Evolutionary conservation across 306 rosid genomes (phyloP).

Genomic region (Trifolium dubium): DNA sequence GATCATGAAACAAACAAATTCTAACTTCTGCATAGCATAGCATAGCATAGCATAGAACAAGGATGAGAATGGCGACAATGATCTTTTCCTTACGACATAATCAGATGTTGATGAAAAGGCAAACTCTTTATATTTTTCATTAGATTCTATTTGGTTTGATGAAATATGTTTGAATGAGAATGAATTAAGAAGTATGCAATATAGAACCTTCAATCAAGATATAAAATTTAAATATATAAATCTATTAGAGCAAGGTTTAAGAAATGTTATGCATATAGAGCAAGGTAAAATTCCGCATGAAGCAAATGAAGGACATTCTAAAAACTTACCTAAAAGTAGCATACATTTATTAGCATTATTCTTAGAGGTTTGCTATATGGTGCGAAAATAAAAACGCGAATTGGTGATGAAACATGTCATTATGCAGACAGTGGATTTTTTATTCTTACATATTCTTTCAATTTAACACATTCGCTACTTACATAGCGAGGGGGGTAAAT

Average conservation of each 20-base stretch:
- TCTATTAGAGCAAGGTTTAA: slow-evolving; percentile 2
- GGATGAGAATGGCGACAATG: not conserved
- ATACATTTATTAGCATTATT: no score
- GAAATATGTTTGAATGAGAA: slow-evolving; percentile 12
- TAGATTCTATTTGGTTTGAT: not conserved
- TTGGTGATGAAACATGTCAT: no score
- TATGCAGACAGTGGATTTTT: no score
- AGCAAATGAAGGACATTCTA: not conserved
- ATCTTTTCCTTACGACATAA: not conserved
- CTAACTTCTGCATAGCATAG: not conserved
- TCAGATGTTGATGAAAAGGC: not conserved
- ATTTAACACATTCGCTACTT: no score
- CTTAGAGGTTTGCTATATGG: no score
- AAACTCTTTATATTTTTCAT: not conserved
- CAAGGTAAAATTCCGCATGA: not conserved
- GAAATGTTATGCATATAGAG: not conserved
- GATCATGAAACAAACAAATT: not conserved
- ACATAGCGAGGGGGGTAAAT: no score
- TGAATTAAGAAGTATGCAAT: slow-evolving; percentile 1
- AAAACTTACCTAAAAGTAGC: not conserved
- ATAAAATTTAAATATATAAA: not conserved
- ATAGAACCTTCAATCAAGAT: not conserved
- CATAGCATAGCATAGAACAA: not conserved
- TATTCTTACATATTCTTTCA: no score
- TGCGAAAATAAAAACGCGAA: no score